phyloP scores from a whole-genome alignment of 2,329 filamentous ascomycete species.

The Aspergillus melleus region DNA sequence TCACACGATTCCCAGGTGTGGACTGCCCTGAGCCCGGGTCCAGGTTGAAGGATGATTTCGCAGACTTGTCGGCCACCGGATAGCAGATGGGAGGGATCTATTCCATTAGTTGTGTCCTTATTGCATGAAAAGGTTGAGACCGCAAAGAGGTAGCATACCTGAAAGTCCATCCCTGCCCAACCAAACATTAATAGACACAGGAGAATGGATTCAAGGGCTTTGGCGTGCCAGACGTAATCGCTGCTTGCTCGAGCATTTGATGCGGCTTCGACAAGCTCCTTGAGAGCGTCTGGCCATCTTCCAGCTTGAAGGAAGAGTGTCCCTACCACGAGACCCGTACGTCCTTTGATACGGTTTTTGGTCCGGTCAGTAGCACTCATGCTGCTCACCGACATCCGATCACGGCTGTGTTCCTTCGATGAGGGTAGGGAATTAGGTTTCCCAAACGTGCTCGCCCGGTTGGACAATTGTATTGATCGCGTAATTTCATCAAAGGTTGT shows the following conservation, averaged over 20 bases:
- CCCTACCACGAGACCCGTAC: slow-evolving; percentile 76
- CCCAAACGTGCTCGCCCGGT: slow-evolving; percentile 39
- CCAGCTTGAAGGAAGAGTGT: slow-evolving; percentile 86
- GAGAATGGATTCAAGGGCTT: slow-evolving; percentile 84
- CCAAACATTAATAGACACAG: slow-evolving; percentile 79
- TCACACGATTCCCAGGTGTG: slow-evolving; percentile 48
- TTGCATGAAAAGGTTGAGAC: no score
- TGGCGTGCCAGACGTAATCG: slow-evolving; percentile 97
- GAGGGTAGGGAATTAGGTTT: slow-evolving; percentile 38
- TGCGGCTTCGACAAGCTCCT: slow-evolving; percentile 78
- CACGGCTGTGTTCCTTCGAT: slow-evolving; percentile 57
- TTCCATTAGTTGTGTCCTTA: slow-evolving; percentile 9
- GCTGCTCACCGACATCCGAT: slow-evolving; percentile 64
- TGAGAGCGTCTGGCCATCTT: slow-evolving; percentile 83
- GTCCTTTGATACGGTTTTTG: slow-evolving; percentile 76
- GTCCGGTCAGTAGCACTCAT: slow-evolving; percentile 77
- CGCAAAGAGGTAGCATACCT: slow-evolving; percentile 24
- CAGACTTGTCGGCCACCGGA: slow-evolving; percentile 51
- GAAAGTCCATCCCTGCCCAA: slow-evolving; percentile 80
- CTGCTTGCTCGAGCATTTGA: slow-evolving; percentile 73
- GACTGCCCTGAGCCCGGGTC: slow-evolving; percentile 41
- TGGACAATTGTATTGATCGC: slow-evolving; percentile 42
- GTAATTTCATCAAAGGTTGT: slow-evolving; percentile 58
- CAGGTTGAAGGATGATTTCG: slow-evolving; percentile 43
- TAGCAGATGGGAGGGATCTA: slow-evolving; percentile 57